Percentiles rank a stretch among this genome's conserved stretches.
These are phyloP conservation scores for Nemophila menziesii DNA, from an alignment of 257 asterid species.

Conservation along the genomic window DNA sequence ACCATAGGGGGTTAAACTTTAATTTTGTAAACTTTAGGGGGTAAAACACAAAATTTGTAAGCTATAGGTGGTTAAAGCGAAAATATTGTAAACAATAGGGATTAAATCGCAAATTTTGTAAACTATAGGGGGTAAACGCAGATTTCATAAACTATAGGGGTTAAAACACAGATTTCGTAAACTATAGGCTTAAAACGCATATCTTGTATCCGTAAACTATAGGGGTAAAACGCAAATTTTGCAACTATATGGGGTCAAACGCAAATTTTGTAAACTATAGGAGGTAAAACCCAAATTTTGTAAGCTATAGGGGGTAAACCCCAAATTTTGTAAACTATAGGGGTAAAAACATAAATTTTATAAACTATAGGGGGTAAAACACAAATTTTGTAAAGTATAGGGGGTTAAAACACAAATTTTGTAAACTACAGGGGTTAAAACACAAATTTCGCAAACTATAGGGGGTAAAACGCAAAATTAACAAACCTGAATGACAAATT, in stretches of 20 bases:
- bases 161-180: too few relatives aligned
- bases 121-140: neutral
- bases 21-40: too few relatives aligned
- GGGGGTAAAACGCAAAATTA: neutral
- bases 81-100: neutral
- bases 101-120: neutral
- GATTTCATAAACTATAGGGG: too few relatives aligned
- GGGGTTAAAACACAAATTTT: neutral
- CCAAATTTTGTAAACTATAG: neutral
- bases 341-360: too few relatives aligned
- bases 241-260: neutral
- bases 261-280: too few relatives aligned
- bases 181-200: constrained; percentile 18
- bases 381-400: neutral
- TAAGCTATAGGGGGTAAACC: constrained; percentile 22
- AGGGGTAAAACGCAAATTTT: neutral
- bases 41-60: too few relatives aligned
- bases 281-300: too few relatives aligned
- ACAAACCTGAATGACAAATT: constrained; percentile 90
- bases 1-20: neutral
- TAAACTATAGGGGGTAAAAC: neutral
- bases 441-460: too few relatives aligned
- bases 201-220: neutral
- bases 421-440: neutral
- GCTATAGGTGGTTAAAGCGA: constrained; percentile 20